Conservation (phyloP, 257 asterid species). For the Solanum corneliomulleri region DNA sequence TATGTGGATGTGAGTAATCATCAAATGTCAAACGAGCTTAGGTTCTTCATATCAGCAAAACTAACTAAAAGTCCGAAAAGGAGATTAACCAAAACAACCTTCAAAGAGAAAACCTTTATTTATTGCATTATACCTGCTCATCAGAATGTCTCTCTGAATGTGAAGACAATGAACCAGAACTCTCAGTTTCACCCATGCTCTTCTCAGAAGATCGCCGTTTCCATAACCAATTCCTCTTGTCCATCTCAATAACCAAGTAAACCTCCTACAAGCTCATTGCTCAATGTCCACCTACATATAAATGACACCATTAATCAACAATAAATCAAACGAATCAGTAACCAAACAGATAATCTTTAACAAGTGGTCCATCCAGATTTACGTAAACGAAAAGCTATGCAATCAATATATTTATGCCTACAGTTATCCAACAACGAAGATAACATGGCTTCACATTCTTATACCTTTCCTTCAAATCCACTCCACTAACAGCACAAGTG, state of each 20-base stretch:
- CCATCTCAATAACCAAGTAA: slow-evolving; percentile 24
- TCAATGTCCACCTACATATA: slow-evolving; percentile 11
- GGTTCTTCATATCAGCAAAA: not conserved
- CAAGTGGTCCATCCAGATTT: not conserved
- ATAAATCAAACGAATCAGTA: not conserved
- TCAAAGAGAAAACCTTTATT: not conserved
- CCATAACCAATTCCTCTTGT: slow-evolving; percentile 73
- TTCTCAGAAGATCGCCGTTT: slow-evolving; percentile 49
- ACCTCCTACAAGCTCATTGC: not conserved
- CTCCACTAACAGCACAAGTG: not conserved
- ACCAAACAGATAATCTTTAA: not conserved
- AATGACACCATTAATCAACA: not conserved
- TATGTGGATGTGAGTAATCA: not conserved
- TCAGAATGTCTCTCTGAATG: slow-evolving; percentile 53
- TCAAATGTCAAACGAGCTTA: not conserved
- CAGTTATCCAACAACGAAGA: not conserved
- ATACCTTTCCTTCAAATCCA: slow-evolving; percentile 2
- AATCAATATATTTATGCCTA: not conserved
- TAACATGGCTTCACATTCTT: not conserved
- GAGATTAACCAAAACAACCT: not conserved
- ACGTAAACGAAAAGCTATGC: not conserved
- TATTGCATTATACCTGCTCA: slow-evolving; percentile 32
- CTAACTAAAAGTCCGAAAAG: not conserved
- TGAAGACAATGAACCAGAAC: slow-evolving; percentile 52
- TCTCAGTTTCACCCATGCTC: slow-evolving; percentile 60